A percentile compares a stretch with the other conserved stretches of the same genome.
Evolutionary conservation across 2,329 filamentous ascomycete species (phyloP).

Genomic region (Aspergillus aculeatus): DNA sequence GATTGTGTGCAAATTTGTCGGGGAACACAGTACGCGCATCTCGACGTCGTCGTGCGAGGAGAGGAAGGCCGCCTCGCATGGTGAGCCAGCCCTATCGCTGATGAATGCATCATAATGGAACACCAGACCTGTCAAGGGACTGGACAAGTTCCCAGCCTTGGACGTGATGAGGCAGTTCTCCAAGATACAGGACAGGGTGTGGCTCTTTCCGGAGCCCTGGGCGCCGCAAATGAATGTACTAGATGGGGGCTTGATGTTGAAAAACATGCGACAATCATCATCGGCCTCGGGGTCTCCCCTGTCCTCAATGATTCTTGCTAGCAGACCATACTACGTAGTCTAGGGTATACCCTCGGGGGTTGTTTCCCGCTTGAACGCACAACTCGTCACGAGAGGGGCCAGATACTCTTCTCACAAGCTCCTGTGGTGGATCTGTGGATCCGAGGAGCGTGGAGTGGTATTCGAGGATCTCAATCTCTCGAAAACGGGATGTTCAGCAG

Average conservation of each 20-base stretch:
- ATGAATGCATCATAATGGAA: conserved; percentile 65
- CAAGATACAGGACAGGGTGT: conserved; percentile 43
- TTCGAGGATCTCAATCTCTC: too few species aligned
- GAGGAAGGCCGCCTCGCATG: conserved; percentile 62
- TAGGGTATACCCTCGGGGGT: too few species aligned
- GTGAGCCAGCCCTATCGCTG: conserved; percentile 48
- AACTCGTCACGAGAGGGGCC: too few species aligned
- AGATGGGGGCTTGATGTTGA: conserved; percentile 17
- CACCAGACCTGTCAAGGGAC: conserved; percentile 56
- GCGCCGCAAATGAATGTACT: conserved; percentile 57
- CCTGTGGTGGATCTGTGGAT: too few species aligned
- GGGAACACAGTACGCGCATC: conserved; percentile 56
- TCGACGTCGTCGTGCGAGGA: conserved; percentile 44
- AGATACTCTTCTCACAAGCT: too few species aligned
- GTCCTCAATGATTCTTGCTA: too few species aligned
- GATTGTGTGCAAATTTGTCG: conserved; percentile 47
- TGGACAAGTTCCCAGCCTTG: conserved; percentile 34
- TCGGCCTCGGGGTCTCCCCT: too few species aligned
- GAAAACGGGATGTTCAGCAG: too few species aligned
- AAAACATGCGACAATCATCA: conserved; percentile 4
- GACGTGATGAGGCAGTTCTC: conserved; percentile 58
- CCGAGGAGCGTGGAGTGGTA: too few species aligned
- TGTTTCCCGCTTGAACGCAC: too few species aligned
- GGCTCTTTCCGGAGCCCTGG: conserved; percentile 58
- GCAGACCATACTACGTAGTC: too few species aligned